phyloP scores from a whole-genome alignment of 768 basidiomycete genomes.

The Boletus subcaerulescens region DNA sequence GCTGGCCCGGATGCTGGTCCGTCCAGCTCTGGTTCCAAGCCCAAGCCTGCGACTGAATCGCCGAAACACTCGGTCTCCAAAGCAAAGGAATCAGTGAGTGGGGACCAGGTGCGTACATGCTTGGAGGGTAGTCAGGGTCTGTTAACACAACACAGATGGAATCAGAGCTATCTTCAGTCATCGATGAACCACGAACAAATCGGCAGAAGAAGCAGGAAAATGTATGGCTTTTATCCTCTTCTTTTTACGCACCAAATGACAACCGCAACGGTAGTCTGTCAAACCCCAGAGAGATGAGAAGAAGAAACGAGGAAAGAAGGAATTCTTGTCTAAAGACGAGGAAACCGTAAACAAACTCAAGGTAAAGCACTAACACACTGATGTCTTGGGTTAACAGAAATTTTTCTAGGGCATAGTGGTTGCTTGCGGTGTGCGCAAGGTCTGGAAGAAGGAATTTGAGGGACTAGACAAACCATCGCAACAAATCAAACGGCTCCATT shows the following conservation, averaged over 20 bases:
- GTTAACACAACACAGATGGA: slow-evolving; percentile 17
- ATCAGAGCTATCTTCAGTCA: slow-evolving; percentile 57
- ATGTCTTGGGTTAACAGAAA: neutral
- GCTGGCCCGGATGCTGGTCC: slow-evolving; percentile 1
- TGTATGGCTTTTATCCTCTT: slow-evolving; percentile 16
- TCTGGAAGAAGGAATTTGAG: slow-evolving; percentile 73
- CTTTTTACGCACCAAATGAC: neutral
- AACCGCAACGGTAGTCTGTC: slow-evolving; percentile 15
- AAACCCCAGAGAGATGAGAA: slow-evolving; percentile 29
- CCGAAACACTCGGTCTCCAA: slow-evolving; percentile 4
- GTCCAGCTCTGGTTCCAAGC: slow-evolving; percentile 11
- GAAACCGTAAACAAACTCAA: slow-evolving; percentile 74
- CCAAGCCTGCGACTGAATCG: neutral
- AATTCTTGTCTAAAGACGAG: slow-evolving; percentile 54
- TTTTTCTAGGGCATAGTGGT: slow-evolving; percentile 54
- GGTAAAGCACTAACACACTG: slow-evolving; percentile 34
- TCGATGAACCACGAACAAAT: slow-evolving; percentile 55
- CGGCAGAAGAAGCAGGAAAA: slow-evolving; percentile 40
- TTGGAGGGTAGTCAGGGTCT: slow-evolving; percentile 20
- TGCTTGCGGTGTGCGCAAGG: slow-evolving; percentile 75
- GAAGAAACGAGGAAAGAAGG: slow-evolving; percentile 28
- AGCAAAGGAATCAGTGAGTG: neutral
- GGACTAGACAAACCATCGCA: slow-evolving; percentile 52
- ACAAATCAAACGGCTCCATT: slow-evolving; percentile 63
- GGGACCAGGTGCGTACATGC: slow-evolving; percentile 21